Evolutionary conservation across 169 alveolate genomes (phyloP), one percentile per base, ranked within the genome.

Genomic region (Cryptosporidium ubiquitum): DNA sequence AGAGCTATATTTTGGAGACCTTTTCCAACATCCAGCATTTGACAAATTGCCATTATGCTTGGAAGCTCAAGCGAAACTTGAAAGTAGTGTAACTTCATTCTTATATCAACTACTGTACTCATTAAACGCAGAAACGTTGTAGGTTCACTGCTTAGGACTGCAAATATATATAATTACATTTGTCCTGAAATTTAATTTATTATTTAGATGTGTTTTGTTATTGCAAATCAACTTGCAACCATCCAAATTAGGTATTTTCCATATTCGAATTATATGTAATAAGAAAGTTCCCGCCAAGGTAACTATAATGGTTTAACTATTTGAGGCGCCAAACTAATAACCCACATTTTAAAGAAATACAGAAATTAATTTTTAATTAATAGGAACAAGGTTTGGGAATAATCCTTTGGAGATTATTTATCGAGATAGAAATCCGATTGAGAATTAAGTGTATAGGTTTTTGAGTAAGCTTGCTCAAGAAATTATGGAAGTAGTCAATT

Each of bases 401-500:
- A 64, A 29, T 64, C 71, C 71, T 37, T 18, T 35, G 1, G 71
- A 29, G 71, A 64, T 64, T 64, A 64, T 55, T 55, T 55, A 20
- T 20, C n/a, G 20, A 55, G 66, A 23, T 55, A 55, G 37, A 55
- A 55, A 9, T 55, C 66, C 66, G 66, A 55, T 55, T 23, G 66
- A 55, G 66, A n/a, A 26, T 55, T 35, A 55, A 55, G 37, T 55
- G 20, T 55, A 26, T 55, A 39, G 61, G 61, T 42, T 44, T 69
- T 69, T 26, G 66, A 55, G 35, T 14, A 55, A 55, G 66, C 35
- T 6, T 55, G 66, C 2, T 26, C 39, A 55, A 20, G 37, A 55
- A 55, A 69, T 7, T 37, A 79, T 79, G 89, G 89, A 79, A 37
- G 89, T 79, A 68, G 89, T 79, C 23, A 79, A 79, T 31, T 79